Evolutionary conservation across 164 flowering plant genomes (phyloP).

Genomic region (Stephania yunnanensis): DNA sequence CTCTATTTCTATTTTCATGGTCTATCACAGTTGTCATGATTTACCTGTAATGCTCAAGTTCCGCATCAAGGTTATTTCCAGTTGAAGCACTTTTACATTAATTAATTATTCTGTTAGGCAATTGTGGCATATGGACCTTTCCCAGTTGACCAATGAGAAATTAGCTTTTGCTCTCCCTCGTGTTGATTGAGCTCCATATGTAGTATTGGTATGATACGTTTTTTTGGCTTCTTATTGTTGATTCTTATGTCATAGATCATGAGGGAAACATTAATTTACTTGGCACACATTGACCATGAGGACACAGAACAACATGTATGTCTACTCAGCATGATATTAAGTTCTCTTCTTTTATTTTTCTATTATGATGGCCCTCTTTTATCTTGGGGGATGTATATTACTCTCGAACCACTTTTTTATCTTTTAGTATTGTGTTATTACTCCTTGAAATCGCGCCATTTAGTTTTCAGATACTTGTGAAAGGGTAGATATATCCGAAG

Average conservation of each 20-base stretch:
- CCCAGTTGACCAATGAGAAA: background rate
- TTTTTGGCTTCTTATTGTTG: background rate
- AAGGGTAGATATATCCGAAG: background rate
- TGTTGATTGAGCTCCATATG: background rate
- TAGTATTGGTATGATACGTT: background rate
- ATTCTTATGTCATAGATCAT: constrained; percentile 56
- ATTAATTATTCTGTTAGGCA: background rate
- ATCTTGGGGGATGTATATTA: no score
- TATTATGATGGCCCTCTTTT: background rate
- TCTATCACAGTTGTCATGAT: background rate
- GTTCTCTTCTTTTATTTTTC: background rate
- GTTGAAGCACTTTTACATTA: background rate
- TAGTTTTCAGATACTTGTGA: background rate
- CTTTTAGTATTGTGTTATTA: background rate
- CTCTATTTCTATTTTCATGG: background rate
- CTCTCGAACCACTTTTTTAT: background rate
- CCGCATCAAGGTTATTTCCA: background rate
- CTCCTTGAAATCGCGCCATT: background rate
- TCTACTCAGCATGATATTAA: background rate
- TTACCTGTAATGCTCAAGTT: background rate
- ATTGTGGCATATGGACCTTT: background rate
- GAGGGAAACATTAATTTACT: constrained; percentile 91
- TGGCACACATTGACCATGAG: constrained; percentile 95
- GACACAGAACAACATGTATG: constrained; percentile 97
- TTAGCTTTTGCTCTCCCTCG: background rate